Conservation (phyloP, 495 filamentous ascomycete species). For the Penicillium parvum region DNA sequence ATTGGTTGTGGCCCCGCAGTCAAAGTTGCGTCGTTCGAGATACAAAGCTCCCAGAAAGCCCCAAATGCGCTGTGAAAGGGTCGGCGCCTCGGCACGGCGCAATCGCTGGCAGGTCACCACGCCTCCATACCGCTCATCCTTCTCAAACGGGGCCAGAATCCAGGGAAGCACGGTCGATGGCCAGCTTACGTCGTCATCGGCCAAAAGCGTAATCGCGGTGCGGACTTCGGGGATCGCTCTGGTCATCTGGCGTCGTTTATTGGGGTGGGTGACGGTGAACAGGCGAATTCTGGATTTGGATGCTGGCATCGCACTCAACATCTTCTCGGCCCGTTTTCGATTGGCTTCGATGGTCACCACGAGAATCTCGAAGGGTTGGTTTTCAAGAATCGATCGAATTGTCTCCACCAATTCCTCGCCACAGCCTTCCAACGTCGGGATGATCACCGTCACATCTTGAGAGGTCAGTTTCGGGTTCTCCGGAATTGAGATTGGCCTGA, state of each 20-base stretch:
- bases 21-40: conserved; percentile 80
- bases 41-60: conserved; percentile 79
- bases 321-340: conserved; percentile 47
- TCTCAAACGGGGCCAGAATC: conserved; percentile 81
- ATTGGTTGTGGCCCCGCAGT: conserved; percentile 80
- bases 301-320: conserved; percentile 49
- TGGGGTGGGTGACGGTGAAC: conserved; percentile 56
- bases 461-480: conserved; percentile 59
- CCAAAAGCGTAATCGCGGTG: conserved; percentile 73
- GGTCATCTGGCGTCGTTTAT: conserved; percentile 83
- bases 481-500: conserved; percentile 58
- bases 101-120: conserved; percentile 81
- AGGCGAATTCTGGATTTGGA: conserved; percentile 49
- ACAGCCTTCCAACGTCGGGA: conserved; percentile 64
- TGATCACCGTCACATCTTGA: conserved; percentile 70
- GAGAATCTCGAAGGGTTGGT: conserved; percentile 53
- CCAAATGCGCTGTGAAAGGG: conserved; percentile 56
- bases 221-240: conserved; percentile 70
- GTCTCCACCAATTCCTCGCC: conserved; percentile 56
- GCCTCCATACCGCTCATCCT: conserved; percentile 65
- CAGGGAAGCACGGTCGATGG: conserved; percentile 70
- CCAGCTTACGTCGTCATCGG: conserved; percentile 87
- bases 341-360: conserved; percentile 64
- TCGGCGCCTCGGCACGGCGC: conserved; percentile 56
- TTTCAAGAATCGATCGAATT: conserved; percentile 53